A percentile compares a stretch with the other conserved stretches of the same genome.
phyloP scores from a whole-genome alignment of 2,329 filamentous ascomycete genomes.

The Fusarium tanahbumbuense region DNA sequence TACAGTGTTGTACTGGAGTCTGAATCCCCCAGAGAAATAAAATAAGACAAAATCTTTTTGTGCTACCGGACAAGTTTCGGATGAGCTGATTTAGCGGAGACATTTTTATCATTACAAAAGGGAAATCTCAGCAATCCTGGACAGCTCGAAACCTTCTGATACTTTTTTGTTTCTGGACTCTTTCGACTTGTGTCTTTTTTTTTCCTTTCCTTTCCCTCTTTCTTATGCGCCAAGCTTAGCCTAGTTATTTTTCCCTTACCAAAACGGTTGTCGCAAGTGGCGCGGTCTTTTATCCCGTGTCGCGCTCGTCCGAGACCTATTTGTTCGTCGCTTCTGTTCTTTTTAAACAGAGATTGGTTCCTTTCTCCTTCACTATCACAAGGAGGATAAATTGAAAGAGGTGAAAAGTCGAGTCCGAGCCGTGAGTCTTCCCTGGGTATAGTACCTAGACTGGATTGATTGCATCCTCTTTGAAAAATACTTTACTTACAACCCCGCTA shows the following conservation, averaged over 20 bases:
- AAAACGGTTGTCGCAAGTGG: conserved; percentile 25
- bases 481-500: not conserved
- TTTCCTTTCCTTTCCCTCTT: not conserved
- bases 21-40: not conserved
- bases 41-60: not conserved
- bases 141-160: not conserved
- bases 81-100: conserved; percentile 27
- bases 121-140: not conserved
- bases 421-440: conserved; percentile 7
- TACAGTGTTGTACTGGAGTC: not conserved
- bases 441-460: not conserved
- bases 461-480: not conserved
- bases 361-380: not conserved
- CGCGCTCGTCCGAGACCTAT: not conserved
- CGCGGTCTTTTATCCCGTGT: conserved; percentile 20
- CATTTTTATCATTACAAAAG: conserved; percentile 10
- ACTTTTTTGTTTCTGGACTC: conserved; percentile 13
- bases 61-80: conserved; percentile 29
- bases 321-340: conserved; percentile 12
- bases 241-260: conserved; percentile 14
- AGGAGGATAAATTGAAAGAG: not conserved
- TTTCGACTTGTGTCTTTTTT: not conserved
- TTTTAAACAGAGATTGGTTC: not conserved
- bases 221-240: conserved; percentile 33
- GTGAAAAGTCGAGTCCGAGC: not conserved